Evolutionary conservation across 2,329 filamentous ascomycete genomes (phyloP), one percentile per base, ranked within the genome.

Genomic region (Fusarium dimerum): DNA sequence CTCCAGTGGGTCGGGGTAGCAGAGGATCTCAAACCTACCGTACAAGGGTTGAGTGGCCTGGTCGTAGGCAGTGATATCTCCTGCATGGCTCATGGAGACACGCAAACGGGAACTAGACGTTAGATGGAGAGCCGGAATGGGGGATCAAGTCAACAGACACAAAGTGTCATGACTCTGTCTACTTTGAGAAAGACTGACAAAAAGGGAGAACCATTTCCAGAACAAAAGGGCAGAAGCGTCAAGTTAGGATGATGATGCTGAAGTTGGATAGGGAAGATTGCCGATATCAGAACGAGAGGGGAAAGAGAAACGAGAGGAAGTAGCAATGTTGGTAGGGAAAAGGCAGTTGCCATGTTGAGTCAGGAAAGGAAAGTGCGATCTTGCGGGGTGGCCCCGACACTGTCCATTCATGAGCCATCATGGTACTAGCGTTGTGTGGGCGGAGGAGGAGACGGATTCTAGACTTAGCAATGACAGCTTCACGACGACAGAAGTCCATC

Each of bases 41-140:
- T 50, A 50, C 61, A 64, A 30, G 61, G 61, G 12, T 64, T 64
- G 12, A 56, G 44, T 20, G 59, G 61, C 54, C 59, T 64, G 30
- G 42, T 39, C 13, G 46, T 50, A 18, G 51, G 48, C 9, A 44
- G 42, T 17, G 52, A 53, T 20, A 53, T 47, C 47, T 60, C 48
- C 56, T 62, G 55, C 61, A 64, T 64, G 38, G 52, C 53, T 55
- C 39, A 46, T 34, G 40, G 45, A 34, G 39, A 38, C 48, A 45
- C 29, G 18, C 20, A 36, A 10, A 9, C 13, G 32, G 32, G 13
- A 36, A 36, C 32, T 11, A 15, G 32, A 15, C 32, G 13, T 12
- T 36, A 36, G 20, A 26, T 26, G 20, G 20, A 7, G 20, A 26
- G 20, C 7, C 7, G 7, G 20, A 26, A 26, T 4, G 20, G 20